Conservation (phyloP, 441 rosid species). For the Pelargonium exstipulatum region DNA sequence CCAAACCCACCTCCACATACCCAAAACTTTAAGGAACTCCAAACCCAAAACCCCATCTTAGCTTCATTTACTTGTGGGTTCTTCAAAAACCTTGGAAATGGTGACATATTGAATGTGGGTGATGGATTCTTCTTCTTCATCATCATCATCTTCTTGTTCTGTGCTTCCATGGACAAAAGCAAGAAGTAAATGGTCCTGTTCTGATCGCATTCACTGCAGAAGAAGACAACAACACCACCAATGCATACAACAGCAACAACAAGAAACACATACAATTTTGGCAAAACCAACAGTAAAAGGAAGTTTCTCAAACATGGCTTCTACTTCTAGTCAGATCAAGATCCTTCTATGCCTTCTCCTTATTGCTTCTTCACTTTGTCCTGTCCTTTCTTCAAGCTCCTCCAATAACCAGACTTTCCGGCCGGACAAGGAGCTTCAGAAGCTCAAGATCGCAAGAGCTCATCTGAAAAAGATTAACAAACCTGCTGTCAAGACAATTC, state of each 20-base stretch:
- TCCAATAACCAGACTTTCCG: constrained; percentile 53
- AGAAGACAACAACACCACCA: constrained; percentile 36
- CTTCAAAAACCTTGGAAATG: constrained; percentile 36
- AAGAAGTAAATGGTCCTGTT: constrained; percentile 38
- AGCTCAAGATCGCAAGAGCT: constrained; percentile 33
- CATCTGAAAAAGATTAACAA: constrained; percentile 51
- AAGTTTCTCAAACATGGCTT: constrained; percentile 43
- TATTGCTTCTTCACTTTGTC: constrained; percentile 32
- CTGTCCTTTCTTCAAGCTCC: constrained; percentile 32
- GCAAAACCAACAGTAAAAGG: constrained; percentile 22
- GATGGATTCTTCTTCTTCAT: constrained; percentile 12
- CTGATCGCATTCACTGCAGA: constrained; percentile 29
- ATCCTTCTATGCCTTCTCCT: constrained; percentile 27
- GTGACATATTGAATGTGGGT: constrained; percentile 36
- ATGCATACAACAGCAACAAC: constrained; percentile 34
- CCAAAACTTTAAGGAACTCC: constrained; percentile 47
- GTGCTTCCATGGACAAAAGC: constrained; percentile 36
- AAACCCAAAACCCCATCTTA: constrained; percentile 29
- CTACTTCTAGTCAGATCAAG: constrained; percentile 26
- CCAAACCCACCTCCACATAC: constrained; percentile 51
- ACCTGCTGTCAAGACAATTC: constrained; percentile 60
- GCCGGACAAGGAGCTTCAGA: no score
- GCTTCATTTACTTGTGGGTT: no score
- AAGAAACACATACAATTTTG: constrained; percentile 29
- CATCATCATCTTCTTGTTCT: not conserved